Percentiles rank a stretch among this genome's conserved stretches.
Conservation (phyloP, 2,329 filamentous ascomycete genomes). For the Xylaria polymorpha region DNA sequence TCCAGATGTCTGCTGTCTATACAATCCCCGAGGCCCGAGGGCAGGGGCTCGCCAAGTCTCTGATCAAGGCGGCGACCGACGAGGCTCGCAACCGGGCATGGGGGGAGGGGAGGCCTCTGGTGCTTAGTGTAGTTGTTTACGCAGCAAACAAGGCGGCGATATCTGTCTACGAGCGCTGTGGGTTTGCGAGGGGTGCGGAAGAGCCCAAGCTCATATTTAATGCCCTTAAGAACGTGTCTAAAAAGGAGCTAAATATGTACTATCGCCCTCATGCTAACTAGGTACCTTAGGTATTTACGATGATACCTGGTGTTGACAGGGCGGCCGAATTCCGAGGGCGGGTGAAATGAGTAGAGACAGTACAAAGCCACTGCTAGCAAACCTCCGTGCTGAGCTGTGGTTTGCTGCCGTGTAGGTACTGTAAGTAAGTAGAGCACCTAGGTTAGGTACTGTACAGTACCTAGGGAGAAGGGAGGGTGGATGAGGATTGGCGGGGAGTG, state of each 20-base stretch:
- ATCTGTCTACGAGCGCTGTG: slow-evolving; percentile 52
- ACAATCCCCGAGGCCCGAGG: slow-evolving; percentile 53
- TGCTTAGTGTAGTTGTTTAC: slow-evolving; percentile 51
- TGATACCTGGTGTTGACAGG: background rate
- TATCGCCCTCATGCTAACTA: slow-evolving; percentile 33
- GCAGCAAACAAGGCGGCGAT: slow-evolving; percentile 50
- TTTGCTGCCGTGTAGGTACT: slow-evolving; percentile 31
- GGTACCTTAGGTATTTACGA: too few species aligned
- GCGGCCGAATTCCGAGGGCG: slow-evolving; percentile 18
- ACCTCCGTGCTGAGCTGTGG: slow-evolving; percentile 30
- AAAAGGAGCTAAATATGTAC: slow-evolving; percentile 43
- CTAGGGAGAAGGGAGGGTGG: slow-evolving; percentile 5
- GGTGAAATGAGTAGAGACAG: slow-evolving; percentile 45
- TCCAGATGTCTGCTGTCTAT: slow-evolving; percentile 54
- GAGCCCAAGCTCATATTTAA: slow-evolving; percentile 41
- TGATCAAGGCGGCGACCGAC: slow-evolving; percentile 48
- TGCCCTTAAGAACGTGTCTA: slow-evolving; percentile 36
- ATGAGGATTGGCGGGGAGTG: slow-evolving; percentile 24
- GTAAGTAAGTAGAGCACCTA: too few species aligned
- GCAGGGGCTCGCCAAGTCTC: slow-evolving; percentile 50
- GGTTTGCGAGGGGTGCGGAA: slow-evolving; percentile 45
- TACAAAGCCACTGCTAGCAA: slow-evolving; percentile 34
- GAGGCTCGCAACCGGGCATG: slow-evolving; percentile 42
- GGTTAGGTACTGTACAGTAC: too few species aligned
- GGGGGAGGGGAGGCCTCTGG: slow-evolving; percentile 42